phyloP scores from a whole-genome alignment of 495 filamentous ascomycete genomes.

The Penicillium bovifimosum region DNA sequence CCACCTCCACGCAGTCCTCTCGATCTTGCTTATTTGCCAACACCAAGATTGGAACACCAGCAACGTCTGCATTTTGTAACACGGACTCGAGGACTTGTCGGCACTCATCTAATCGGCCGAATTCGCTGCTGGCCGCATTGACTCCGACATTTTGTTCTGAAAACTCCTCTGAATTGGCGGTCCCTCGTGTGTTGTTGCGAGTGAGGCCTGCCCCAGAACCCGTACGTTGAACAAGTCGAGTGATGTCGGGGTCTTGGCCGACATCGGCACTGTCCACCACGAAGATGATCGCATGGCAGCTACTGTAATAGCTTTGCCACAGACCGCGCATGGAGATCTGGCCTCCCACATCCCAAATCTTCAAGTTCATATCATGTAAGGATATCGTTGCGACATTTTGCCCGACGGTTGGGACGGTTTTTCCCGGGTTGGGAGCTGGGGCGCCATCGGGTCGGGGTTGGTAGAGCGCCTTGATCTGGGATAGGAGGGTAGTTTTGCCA shows the following conservation, averaged over 20 bases:
- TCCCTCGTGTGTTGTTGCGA: slow-evolving; percentile 7
- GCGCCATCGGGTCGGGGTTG: slow-evolving; percentile 55
- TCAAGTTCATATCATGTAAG: slow-evolving; percentile 87
- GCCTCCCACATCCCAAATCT: slow-evolving; percentile 97
- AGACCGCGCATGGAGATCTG: slow-evolving; percentile 83
- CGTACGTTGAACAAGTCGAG: slow-evolving; percentile 28
- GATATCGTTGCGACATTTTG: slow-evolving; percentile 92
- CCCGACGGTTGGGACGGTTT: slow-evolving; percentile 93
- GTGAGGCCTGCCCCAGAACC: slow-evolving; percentile 28
- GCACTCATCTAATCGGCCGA: slow-evolving; percentile 78
- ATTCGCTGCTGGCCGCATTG: slow-evolving; percentile 46
- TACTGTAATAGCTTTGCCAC: slow-evolving; percentile 93
- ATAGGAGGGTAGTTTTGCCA: slow-evolving; percentile 96
- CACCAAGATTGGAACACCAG: slow-evolving; percentile 85
- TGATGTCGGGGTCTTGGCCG: slow-evolving; percentile 62
- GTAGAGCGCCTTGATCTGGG: slow-evolving; percentile 87
- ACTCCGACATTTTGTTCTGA: slow-evolving; percentile 34
- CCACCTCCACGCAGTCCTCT: slow-evolving; percentile 96
- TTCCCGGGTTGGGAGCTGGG: slow-evolving; percentile 47
- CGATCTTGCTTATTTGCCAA: slow-evolving; percentile 97
- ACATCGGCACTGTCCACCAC: slow-evolving; percentile 92
- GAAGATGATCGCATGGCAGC: slow-evolving; percentile 94
- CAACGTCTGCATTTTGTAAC: slow-evolving; percentile 75
- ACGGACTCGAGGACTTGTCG: slow-evolving; percentile 81
- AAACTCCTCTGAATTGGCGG: slow-evolving; percentile 19